Percentiles rank a stretch among this genome's conserved stretches.
Evolutionary conservation across 2,329 filamentous ascomycete genomes (phyloP).

Genomic region (Cryphonectria radicalis): DNA sequence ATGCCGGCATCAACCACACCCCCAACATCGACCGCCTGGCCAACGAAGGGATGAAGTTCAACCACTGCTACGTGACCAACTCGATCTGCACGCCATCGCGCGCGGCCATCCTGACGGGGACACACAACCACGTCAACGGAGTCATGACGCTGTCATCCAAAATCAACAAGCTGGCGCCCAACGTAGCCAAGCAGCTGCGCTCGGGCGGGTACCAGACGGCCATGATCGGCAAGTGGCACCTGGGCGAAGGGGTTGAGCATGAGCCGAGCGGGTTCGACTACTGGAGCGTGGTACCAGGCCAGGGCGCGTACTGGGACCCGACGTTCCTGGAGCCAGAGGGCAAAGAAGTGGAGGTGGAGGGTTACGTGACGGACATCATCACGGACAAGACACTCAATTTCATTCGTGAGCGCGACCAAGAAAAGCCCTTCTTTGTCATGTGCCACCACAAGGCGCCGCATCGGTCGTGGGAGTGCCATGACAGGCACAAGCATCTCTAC

Average conservation of each 20-base stretch:
- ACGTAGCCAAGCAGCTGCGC: constrained; percentile 55
- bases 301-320: constrained; percentile 58
- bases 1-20: constrained; percentile 55
- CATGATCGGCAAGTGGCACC: constrained; percentile 60
- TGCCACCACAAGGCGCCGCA: constrained; percentile 62
- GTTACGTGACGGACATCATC: constrained; percentile 58
- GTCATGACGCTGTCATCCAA: constrained; percentile 54
- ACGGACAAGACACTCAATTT: constrained; percentile 53
- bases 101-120: constrained; percentile 54
- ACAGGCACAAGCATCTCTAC: constrained; percentile 54
- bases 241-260: constrained; percentile 51
- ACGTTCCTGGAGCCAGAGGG: constrained; percentile 49
- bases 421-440: constrained; percentile 57
- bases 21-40: constrained; percentile 56
- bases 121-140: constrained; percentile 57
- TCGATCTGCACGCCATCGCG: constrained; percentile 57
- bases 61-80: constrained; percentile 60
- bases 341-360: constrained; percentile 37
- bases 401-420: constrained; percentile 40
- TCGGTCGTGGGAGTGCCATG: constrained; percentile 54
- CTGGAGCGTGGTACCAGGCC: constrained; percentile 55
- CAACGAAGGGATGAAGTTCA: constrained; percentile 53
- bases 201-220: constrained; percentile 53
- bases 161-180: constrained; percentile 55
- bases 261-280: constrained; percentile 56